phyloP scores from a whole-genome alignment of 768 basidiomycete genomes.

The Butyriboletus loyo region DNA sequence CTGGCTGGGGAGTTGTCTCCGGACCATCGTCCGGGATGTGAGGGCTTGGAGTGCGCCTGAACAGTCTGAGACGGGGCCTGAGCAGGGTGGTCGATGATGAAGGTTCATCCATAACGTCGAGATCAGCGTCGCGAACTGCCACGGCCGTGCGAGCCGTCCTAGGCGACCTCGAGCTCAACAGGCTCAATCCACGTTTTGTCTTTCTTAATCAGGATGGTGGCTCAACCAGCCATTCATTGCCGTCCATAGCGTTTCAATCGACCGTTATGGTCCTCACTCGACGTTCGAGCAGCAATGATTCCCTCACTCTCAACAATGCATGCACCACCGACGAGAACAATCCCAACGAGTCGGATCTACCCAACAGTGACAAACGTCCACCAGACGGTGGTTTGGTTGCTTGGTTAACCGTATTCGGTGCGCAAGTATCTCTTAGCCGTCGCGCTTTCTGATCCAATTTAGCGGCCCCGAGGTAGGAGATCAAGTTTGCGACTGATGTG shows the following conservation, averaged over 20 bases:
- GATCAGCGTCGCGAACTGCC: background rate
- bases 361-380: background rate
- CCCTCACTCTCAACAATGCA: too few species aligned
- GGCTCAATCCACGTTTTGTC: background rate
- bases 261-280: too few species aligned
- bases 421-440: slow-evolving; percentile 14
- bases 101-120: slow-evolving; percentile 1
- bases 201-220: slow-evolving; percentile 10
- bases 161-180: slow-evolving; percentile 11
- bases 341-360: background rate
- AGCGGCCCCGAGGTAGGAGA: slow-evolving; percentile 35
- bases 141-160: background rate
- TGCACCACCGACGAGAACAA: background rate
- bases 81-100: background rate
- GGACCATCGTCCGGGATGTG: slow-evolving; percentile 4
- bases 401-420: slow-evolving; percentile 25
- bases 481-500: background rate
- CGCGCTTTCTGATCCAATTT: slow-evolving; percentile 34
- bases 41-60: slow-evolving; percentile 10
- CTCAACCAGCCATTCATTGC: too few species aligned
- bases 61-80: slow-evolving; percentile 11
- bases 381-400: slow-evolving; percentile 28
- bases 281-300: too few species aligned
- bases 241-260: too few species aligned
- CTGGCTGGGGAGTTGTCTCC: slow-evolving; percentile 24